These are phyloP conservation scores for Pythium grandisporangium DNA, from an alignment of 352 stramenopile genomes.

Conservation along the genomic window DNA sequence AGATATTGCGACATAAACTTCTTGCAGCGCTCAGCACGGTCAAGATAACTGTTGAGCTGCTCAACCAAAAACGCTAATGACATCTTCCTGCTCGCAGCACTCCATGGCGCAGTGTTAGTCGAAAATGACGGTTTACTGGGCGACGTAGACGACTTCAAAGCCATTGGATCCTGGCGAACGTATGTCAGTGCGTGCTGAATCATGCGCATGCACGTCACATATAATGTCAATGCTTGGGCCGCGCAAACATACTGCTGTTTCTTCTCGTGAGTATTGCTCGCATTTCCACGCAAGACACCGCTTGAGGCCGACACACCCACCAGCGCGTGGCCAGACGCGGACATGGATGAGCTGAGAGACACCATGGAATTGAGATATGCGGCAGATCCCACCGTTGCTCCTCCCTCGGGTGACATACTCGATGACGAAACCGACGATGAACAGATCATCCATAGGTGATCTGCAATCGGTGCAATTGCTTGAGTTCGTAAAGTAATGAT, in stretches of 20 bases:
- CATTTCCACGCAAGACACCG: conserved; percentile 21
- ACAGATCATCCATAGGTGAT: conserved; percentile 52
- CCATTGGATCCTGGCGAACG: conserved; percentile 37
- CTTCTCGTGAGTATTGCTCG: conserved; percentile 14
- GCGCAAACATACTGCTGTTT: conserved; percentile 52
- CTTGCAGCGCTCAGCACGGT: conserved; percentile 60
- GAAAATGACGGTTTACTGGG: too few relatives aligned
- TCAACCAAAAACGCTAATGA: conserved; percentile 52
- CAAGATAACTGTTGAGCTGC: conserved; percentile 48
- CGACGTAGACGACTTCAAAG: conserved; percentile 11
- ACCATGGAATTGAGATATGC: conserved; percentile 47
- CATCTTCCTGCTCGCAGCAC: conserved; percentile 40
- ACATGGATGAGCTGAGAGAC: conserved; percentile 45
- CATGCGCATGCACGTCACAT: conserved; percentile 61
- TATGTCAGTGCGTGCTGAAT: conserved; percentile 54
- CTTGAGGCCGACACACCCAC: conserved; percentile 18
- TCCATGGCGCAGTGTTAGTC: conserved; percentile 17
- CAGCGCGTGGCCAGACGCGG: conserved; percentile 22
- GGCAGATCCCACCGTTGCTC: too few relatives aligned
- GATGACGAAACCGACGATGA: conserved; percentile 9
- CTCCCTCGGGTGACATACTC: too few relatives aligned
- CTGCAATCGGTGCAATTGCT: conserved; percentile 49
- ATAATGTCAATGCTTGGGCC: conserved; percentile 48
- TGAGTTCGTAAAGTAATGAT: conserved; percentile 52
- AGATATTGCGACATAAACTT: conserved; percentile 24